phyloP scores from a whole-genome alignment of 208 protist species.

The Wallacemonas sp. region DNA sequence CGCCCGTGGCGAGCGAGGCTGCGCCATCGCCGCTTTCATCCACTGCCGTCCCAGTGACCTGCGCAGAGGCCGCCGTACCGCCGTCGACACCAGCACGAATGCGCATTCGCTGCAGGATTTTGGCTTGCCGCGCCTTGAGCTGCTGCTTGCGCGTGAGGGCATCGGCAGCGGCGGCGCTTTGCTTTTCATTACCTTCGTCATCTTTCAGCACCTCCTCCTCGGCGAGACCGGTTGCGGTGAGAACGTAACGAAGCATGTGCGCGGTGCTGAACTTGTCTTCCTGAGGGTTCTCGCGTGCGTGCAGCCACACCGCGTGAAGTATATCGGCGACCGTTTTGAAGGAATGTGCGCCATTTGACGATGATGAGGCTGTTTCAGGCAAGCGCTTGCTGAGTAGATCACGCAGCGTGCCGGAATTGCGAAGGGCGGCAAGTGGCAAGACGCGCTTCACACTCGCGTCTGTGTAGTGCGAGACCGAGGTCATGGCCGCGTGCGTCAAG shows the following conservation, averaged over 20 bases:
- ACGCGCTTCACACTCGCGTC: constrained; percentile 21
- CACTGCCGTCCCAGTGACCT: neutral
- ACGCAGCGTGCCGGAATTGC: constrained; percentile 27
- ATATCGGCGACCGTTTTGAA: constrained; percentile 27
- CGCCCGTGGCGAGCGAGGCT: too few relatives aligned
- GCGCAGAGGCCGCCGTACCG: neutral
- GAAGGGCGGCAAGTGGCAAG: constrained; percentile 40
- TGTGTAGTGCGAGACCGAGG: constrained; percentile 21
- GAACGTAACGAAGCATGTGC: constrained; percentile 52
- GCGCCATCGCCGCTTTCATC: neutral
- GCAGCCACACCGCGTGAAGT: constrained; percentile 38
- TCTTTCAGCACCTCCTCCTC: constrained; percentile 12
- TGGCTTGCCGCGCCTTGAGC: constrained; percentile 66
- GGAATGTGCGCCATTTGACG: neutral
- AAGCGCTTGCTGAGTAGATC: constrained; percentile 41
- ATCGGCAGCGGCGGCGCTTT: constrained; percentile 8
- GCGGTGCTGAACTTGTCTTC: constrained; percentile 49
- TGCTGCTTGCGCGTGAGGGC: constrained; percentile 35
- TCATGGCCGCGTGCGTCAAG: constrained; percentile 7
- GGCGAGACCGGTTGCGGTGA: constrained; percentile 34
- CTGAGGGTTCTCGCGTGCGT: constrained; percentile 23
- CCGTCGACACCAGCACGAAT: constrained; percentile 25
- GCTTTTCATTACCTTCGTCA: constrained; percentile 13
- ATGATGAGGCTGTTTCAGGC: too few relatives aligned
- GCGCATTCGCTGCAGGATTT: constrained; percentile 61